These are phyloP conservation scores for Magnaporthiopsis incrustans DNA, from an alignment of 2,329 filamentous ascomycete species.

Conservation along the genomic window DNA sequence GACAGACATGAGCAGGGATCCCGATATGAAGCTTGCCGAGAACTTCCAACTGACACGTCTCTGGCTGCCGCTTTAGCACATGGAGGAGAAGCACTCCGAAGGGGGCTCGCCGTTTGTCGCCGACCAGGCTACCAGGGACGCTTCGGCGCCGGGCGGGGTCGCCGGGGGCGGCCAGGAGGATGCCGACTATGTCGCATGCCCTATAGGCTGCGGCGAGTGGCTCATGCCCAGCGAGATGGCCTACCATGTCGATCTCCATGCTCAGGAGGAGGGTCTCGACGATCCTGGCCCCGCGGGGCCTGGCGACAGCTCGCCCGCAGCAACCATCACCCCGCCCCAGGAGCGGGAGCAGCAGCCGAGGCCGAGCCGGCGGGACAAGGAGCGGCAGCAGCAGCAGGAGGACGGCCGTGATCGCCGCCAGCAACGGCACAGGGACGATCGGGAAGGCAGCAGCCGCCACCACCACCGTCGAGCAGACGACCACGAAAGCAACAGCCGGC, in stretches of 20 bases:
- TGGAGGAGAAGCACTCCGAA: slow-evolving; percentile 18
- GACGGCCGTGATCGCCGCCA: not conserved
- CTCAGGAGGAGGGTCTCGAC: slow-evolving; percentile 19
- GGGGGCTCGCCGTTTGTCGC: slow-evolving; percentile 9
- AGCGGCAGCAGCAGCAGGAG: not conserved
- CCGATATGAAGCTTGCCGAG: not conserved
- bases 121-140: slow-evolving; percentile 8
- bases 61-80: slow-evolving; percentile 17
- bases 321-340: slow-evolving; percentile 1
- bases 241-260: slow-evolving; percentile 52
- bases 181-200: slow-evolving; percentile 41
- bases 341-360: not conserved
- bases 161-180: slow-evolving; percentile 19
- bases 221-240: slow-evolving; percentile 44
- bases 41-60: slow-evolving; percentile 1
- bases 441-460: not conserved
- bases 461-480: not conserved
- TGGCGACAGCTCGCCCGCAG: slow-evolving; percentile 7
- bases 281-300: not conserved
- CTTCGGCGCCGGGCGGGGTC: slow-evolving; percentile 13
- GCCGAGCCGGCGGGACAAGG: not conserved
- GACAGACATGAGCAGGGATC: not conserved
- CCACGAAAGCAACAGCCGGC: not conserved
- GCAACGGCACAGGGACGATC: not conserved
- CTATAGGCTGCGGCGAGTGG: slow-evolving; percentile 51